phyloP scores from a whole-genome alignment of 1,139 yeast genomes.

The Taphrina pruni region DNA sequence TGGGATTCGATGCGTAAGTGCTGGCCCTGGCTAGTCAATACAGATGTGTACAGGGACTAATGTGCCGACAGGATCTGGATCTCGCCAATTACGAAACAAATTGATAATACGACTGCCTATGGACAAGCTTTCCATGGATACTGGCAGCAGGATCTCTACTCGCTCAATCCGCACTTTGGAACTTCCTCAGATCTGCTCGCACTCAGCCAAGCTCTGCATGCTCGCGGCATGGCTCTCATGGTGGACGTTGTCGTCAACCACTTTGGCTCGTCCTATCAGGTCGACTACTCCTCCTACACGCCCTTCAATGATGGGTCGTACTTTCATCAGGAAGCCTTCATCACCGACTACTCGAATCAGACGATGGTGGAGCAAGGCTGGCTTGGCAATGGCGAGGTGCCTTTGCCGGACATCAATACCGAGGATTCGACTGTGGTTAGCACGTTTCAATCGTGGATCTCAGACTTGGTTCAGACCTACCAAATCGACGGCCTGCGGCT shows the following conservation, averaged over 20 bases:
- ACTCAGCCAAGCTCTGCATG: slow-evolving; percentile 41
- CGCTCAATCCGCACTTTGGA: slow-evolving; percentile 43
- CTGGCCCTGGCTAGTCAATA: too few relatives aligned
- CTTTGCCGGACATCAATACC: slow-evolving; percentile 42
- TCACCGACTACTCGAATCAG: slow-evolving; percentile 42
- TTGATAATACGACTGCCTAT: slow-evolving; percentile 38
- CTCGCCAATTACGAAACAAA: slow-evolving; percentile 43
- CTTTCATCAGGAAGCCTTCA: slow-evolving; percentile 36
- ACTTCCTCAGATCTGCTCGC: slow-evolving; percentile 38
- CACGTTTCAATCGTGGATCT: slow-evolving; percentile 36
- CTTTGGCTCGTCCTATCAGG: slow-evolving; percentile 33
- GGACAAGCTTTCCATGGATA: slow-evolving; percentile 45
- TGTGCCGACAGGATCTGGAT: slow-evolving; percentile 41
- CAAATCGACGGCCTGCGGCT: slow-evolving; percentile 43
- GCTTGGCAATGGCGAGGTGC: slow-evolving; percentile 40
- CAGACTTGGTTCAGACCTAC: slow-evolving; percentile 34
- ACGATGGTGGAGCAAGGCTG: slow-evolving; percentile 43
- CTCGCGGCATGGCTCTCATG: slow-evolving; percentile 44
- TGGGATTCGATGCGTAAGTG: slow-evolving; percentile 44
- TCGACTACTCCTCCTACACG: slow-evolving; percentile 34
- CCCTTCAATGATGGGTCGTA: slow-evolving; percentile 42
- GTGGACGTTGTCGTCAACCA: slow-evolving; percentile 44
- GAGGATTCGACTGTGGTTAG: slow-evolving; percentile 34
- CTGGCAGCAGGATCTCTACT: slow-evolving; percentile 42
- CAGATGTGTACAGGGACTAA: not conserved